Percentiles rank a stretch among this genome's conserved stretches.
Evolutionary conservation across 331 rosid species (phyloP).

Genomic region (Telfairia occidentalis): DNA sequence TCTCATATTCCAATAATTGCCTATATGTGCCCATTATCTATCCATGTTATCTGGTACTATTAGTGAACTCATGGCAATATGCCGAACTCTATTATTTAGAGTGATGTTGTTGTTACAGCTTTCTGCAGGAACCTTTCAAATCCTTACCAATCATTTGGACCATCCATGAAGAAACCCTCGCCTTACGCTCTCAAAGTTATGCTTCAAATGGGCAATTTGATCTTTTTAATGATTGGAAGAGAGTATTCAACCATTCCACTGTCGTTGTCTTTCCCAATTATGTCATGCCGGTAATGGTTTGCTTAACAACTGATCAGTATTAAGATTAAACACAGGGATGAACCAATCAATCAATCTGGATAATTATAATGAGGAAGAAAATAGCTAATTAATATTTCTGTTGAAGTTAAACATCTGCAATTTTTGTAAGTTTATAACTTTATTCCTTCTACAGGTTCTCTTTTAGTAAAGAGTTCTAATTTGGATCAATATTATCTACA

Average conservation of each 20-base stretch:
- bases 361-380: neutral
- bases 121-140: constrained; percentile 96
- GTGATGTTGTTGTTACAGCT: constrained; percentile 69
- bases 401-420: neutral
- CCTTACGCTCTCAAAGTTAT: constrained; percentile 56
- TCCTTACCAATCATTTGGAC: constrained; percentile 81
- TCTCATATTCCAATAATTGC: neutral
- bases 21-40: neutral
- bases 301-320: neutral
- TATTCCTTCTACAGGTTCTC: neutral
- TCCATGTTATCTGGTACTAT: neutral
- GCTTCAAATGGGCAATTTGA: constrained; percentile 35
- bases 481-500: neutral
- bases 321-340: constrained; percentile 13
- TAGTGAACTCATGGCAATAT: neutral
- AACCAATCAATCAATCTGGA: neutral
- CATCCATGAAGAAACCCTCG: constrained; percentile 64
- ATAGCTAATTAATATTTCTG: neutral
- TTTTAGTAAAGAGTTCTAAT: neutral
- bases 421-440: neutral
- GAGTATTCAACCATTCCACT: constrained; percentile 75
- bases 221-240: constrained; percentile 80
- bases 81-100: constrained; percentile 4
- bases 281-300: constrained; percentile 68
- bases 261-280: constrained; percentile 90